Percentiles rank a stretch among this genome's conserved stretches.
Conservation (phyloP, 345 rosid species). For the Firmiana major region DNA sequence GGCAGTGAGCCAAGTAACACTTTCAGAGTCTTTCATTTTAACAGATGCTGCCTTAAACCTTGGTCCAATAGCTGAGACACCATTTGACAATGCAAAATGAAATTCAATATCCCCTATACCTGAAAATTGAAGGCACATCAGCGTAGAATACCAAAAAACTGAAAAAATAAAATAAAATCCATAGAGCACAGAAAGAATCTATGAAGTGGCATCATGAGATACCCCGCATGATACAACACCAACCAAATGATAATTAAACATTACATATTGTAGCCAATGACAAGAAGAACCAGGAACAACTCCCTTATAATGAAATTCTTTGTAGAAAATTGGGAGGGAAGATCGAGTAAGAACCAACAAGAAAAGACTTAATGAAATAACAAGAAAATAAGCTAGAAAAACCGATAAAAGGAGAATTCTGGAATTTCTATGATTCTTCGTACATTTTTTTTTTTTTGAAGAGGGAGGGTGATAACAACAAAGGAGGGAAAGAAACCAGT, state of each 20-base stretch:
- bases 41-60: conserved; percentile 61
- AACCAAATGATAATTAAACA: not conserved
- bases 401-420: not conserved
- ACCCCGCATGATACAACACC: not conserved
- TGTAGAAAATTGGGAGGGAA: not conserved
- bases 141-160: not conserved
- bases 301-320: not conserved
- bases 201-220: not conserved
- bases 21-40: conserved; percentile 14
- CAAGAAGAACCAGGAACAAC: not conserved
- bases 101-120: conserved; percentile 59
- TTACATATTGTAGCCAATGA: not conserved
- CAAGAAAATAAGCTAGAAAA: not conserved
- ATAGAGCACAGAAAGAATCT: not conserved
- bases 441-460: not conserved
- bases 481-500: not conserved
- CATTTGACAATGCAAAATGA: conserved; percentile 57
- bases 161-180: not conserved
- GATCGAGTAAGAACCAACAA: not conserved
- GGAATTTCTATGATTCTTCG: not conserved
- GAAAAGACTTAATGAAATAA: not conserved
- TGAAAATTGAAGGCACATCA: conserved; percentile 29
- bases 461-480: not conserved
- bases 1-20: conserved; percentile 60
- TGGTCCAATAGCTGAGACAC: conserved; percentile 59